Percentiles rank a stretch among this genome's conserved stretches.
phyloP scores from a whole-genome alignment of 495 filamentous ascomycete genomes.

The Daldinia vernicosa region DNA sequence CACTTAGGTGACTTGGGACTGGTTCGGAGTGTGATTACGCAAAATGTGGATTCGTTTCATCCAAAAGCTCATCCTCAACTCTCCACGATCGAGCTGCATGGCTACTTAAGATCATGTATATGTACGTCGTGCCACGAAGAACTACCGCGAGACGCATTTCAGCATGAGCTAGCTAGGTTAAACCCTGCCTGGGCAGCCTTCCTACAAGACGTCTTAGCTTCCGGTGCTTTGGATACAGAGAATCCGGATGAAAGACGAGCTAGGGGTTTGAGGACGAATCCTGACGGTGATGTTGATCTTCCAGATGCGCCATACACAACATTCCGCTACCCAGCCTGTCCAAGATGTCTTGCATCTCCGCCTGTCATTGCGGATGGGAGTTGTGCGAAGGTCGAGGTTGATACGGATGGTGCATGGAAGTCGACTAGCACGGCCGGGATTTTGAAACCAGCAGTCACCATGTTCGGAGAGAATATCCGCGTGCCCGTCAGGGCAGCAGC shows the following conservation, averaged over 20 bases:
- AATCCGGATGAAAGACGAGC: conserved; percentile 73
- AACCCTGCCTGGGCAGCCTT: conserved; percentile 91
- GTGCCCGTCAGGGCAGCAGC: conserved; percentile 73
- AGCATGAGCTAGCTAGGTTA: conserved; percentile 74
- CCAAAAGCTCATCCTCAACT: conserved; percentile 75
- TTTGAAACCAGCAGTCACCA: conserved; percentile 88
- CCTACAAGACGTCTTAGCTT: conserved; percentile 71
- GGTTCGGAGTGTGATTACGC: conserved; percentile 82
- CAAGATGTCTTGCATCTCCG: conserved; percentile 75
- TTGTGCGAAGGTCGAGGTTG: conserved; percentile 69
- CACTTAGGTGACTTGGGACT: conserved; percentile 75
- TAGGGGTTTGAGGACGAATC: conserved; percentile 82
- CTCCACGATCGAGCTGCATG: conserved; percentile 86
- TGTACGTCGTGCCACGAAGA: conserved; percentile 81
- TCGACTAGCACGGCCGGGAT: conserved; percentile 76
- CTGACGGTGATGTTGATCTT: conserved; percentile 95
- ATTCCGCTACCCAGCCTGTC: conserved; percentile 92
- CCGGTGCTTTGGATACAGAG: conserved; percentile 79
- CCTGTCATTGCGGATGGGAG: conserved; percentile 67
- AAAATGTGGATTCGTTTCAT: conserved; percentile 98
- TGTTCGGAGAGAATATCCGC: conserved; percentile 93
- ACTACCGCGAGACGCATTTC: conserved; percentile 75
- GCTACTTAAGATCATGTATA: conserved; percentile 80
- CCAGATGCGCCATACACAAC: conserved; percentile 85
- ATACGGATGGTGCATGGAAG: conserved; percentile 82